Base-by-base conservation (phyloP, 2,329 filamentous ascomycete species). In the Diatrype stigma region DNA sequence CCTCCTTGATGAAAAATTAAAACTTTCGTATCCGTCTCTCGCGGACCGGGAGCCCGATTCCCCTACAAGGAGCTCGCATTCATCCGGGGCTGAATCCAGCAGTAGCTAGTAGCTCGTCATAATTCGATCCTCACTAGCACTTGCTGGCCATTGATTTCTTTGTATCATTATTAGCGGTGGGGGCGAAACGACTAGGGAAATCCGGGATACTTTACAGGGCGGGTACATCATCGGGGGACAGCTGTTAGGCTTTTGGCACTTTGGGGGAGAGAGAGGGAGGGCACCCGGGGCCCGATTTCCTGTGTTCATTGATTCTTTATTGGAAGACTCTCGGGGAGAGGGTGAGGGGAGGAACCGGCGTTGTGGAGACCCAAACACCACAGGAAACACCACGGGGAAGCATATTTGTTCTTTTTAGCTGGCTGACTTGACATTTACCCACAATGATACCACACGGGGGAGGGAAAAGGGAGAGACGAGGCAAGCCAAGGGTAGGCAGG, bases 1-100 rank as follows among this genome's bases (percentile, higher is more conserved):
- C 44, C 76, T 90, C 67, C 75, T 92, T 42, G 87, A 91, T 56
- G 84, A 90, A 66, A 88, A 87, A 65, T 75, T 90, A 47, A 72
- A 77, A 45, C 67, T 84, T 32, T 75, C 64, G 10, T 70, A 60
- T 64, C 70, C 57, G 54, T 54, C 60, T 7, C 52, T 53, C 14
- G 55, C 50, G 6, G 60, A 60, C 17, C 51, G 49, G 34, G 58
- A 60, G 16, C 54, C 54, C 10, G 56, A 57, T 8, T 60, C 59
- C 16, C 51, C 57, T 3, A 46, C 48, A 26, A 59, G 58, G 38
- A 51, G 59, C 6, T 57, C 56, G 7, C 50, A 47, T 5, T 60
- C 60, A 6, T 63, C 62, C 10, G 58, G 55, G 34, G 54, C 55
- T 1, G 54, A 52, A 26, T 63, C 60, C 22, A 60, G 55, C 48